These are phyloP conservation scores for Lactarius pseudohatsudake DNA, from an alignment of 768 basidiomycete species.

Conservation along the genomic window DNA sequence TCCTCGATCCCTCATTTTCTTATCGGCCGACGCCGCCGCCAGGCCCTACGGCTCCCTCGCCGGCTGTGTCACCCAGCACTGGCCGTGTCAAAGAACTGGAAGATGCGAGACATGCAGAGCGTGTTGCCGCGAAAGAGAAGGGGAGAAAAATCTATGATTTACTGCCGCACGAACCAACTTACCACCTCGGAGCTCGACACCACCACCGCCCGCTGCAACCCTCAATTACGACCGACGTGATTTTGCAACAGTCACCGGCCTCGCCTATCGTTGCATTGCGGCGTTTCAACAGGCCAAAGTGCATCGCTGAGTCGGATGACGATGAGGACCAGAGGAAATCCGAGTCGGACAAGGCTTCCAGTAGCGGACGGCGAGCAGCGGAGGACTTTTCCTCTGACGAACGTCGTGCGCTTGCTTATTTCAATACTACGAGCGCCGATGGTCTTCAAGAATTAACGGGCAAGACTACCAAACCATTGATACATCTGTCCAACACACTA, in stretches of 20 bases:
- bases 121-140: conserved; percentile 67
- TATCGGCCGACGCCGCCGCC: conserved; percentile 31
- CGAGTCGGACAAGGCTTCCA: conserved; percentile 49
- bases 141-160: conserved; percentile 83
- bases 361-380: conserved; percentile 34
- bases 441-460: conserved; percentile 76
- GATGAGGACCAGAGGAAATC: conserved; percentile 65
- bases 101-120: conserved; percentile 66
- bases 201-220: conserved; percentile 45
- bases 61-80: conserved; percentile 38
- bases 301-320: conserved; percentile 60
- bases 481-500: not conserved
- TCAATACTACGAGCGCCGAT: conserved; percentile 61
- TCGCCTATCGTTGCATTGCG: conserved; percentile 43
- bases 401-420: conserved; percentile 59
- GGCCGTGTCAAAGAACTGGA: conserved; percentile 73
- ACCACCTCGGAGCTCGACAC: conserved; percentile 36
- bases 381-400: conserved; percentile 44
- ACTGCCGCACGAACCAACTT: conserved; percentile 62
- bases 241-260: conserved; percentile 42
- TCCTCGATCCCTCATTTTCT: conserved; percentile 54
- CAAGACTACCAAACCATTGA: conserved; percentile 36
- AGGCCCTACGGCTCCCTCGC: conserved; percentile 3
- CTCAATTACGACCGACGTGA: conserved; percentile 40
- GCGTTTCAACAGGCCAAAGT: conserved; percentile 55